phyloP scores from a whole-genome alignment of 768 basidiomycete genomes.

The Termitomyces sp. region DNA sequence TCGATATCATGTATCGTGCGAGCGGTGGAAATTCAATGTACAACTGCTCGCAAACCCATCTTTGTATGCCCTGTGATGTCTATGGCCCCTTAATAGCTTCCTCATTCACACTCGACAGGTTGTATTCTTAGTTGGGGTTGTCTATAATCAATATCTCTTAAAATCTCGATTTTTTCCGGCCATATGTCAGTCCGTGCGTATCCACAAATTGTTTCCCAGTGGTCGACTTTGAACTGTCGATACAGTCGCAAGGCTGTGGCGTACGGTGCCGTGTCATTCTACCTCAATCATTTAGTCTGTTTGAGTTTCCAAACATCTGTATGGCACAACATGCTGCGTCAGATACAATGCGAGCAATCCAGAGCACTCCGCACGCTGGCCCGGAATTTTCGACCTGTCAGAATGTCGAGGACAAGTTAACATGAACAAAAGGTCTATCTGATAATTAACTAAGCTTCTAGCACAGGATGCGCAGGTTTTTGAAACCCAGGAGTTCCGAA shows the following conservation, averaged over 20 bases:
- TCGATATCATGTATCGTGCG: background rate
- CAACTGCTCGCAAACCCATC: background rate
- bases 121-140: constrained; percentile 52
- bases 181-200: constrained; percentile 49
- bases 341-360: constrained; percentile 7
- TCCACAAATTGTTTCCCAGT: background rate
- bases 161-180: constrained; percentile 40
- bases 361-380: constrained; percentile 15
- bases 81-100: background rate
- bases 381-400: background rate
- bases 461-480: constrained; percentile 30
- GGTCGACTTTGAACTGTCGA: background rate
- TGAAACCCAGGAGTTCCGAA: constrained; percentile 18
- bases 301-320: constrained; percentile 20
- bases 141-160: constrained; percentile 51
- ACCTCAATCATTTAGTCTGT: constrained; percentile 20
- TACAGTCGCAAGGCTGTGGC: constrained; percentile 25
- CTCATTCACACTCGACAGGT: constrained; percentile 18
- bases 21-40: background rate
- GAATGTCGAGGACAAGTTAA: constrained; percentile 14
- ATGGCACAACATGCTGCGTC: constrained; percentile 12
- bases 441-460: background rate
- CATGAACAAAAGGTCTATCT: background rate
- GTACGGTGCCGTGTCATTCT: constrained; percentile 24
- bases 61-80: background rate